These are phyloP conservation scores for Murraya koenigii DNA, from an alignment of 345 rosid species.

Conservation along the genomic window DNA sequence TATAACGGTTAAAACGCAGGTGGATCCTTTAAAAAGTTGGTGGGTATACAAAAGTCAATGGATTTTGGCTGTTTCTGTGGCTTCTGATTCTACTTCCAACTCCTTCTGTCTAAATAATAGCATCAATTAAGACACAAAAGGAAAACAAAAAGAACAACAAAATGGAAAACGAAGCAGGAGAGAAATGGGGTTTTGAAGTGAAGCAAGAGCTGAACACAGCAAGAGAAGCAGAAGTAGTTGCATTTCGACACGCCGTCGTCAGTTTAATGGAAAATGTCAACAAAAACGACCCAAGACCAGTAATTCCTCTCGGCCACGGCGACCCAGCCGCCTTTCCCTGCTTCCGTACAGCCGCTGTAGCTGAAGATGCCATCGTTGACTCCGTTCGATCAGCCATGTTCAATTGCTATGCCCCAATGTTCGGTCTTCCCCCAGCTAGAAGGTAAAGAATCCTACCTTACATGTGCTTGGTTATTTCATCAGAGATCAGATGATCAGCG, in stretches of 20 bases:
- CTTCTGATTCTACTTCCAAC: no score
- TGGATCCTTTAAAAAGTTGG: no score
- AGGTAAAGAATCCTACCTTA: conserved; percentile 24
- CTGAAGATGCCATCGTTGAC: conserved; percentile 55
- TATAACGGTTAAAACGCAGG: no score
- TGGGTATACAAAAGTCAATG: no score
- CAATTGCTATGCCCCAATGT: conserved; percentile 46
- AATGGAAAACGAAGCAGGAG: conserved; percentile 15
- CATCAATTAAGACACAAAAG: no score
- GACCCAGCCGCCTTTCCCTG: conserved; percentile 66
- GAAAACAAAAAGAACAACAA: neutral
- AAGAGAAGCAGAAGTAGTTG: neutral
- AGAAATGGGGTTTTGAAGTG: conserved; percentile 33
- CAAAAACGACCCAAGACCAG: conserved; percentile 30
- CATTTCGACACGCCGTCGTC: conserved; percentile 37
- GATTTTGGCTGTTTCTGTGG: no score
- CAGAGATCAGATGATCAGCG: no score
- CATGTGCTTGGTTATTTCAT: neutral
- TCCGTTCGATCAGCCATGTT: conserved; percentile 48
- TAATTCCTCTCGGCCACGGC: conserved; percentile 65
- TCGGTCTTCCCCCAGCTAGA: conserved; percentile 59
- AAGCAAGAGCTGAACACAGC: conserved; percentile 25
- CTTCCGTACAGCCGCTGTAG: conserved; percentile 47
- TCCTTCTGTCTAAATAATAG: no score
- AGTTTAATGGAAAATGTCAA: conserved; percentile 36